Evolutionary conservation across 306 rosid species (phyloP).

Genomic region (Castanea mollissima): DNA sequence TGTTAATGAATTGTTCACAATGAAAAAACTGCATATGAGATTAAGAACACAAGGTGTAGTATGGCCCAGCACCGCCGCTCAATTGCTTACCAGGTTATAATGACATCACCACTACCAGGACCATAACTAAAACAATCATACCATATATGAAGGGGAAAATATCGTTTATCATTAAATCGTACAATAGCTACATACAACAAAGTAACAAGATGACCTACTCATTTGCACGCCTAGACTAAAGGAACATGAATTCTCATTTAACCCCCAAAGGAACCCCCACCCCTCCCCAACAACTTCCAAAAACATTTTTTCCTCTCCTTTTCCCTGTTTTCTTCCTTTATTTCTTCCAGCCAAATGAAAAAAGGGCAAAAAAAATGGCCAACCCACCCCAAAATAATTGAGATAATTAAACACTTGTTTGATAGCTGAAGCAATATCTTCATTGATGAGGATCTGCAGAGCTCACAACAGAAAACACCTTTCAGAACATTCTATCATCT

Average conservation of each 20-base stretch:
- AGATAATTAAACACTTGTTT: background rate
- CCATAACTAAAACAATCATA: background rate
- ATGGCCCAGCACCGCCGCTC: background rate
- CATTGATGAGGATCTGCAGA: background rate
- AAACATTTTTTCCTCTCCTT: no score
- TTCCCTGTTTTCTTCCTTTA: no score
- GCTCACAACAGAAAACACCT: background rate
- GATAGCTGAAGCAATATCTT: constrained; percentile 3
- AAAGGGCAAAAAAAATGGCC: background rate
- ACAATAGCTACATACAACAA: background rate
- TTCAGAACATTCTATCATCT: background rate
- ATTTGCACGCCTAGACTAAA: background rate
- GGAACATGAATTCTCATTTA: background rate
- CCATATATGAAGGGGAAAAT: background rate
- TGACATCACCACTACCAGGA: background rate
- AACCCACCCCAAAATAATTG: background rate
- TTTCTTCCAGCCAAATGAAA: background rate
- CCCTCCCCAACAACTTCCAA: background rate
- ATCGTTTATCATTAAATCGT: background rate
- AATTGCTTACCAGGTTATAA: background rate
- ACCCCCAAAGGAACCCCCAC: background rate
- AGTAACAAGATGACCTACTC: background rate
- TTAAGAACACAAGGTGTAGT: background rate
- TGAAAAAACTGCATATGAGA: background rate
- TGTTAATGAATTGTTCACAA: background rate